A percentile compares a stretch with the other conserved stretches of the same genome.
phyloP scores from a whole-genome alignment of 2,329 filamentous ascomycete species.

The Ceratocystis papillata region DNA sequence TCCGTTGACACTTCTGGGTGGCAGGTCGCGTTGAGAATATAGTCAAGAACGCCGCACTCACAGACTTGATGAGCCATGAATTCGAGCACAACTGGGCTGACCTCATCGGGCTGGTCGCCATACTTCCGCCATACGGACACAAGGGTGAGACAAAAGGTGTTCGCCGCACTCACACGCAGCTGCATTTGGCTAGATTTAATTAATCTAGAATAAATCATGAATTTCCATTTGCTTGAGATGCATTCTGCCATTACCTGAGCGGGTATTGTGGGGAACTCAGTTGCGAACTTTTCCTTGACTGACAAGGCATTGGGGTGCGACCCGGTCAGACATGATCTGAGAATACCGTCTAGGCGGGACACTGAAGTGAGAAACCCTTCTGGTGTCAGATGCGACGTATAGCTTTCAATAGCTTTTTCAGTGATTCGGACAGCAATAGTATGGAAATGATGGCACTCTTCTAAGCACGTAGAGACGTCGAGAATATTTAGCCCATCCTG shows the following conservation, averaged over 20 bases:
- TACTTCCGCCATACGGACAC: constrained; percentile 53
- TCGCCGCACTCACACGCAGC: constrained; percentile 66
- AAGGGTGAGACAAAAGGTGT: constrained; percentile 60
- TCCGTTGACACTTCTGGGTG: constrained; percentile 81
- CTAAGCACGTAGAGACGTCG: not conserved
- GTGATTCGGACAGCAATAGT: not conserved
- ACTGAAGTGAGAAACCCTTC: constrained; percentile 6
- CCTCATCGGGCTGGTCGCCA: constrained; percentile 38
- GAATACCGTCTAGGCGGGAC: constrained; percentile 5
- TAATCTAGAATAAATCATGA: constrained; percentile 57
- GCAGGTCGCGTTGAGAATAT: constrained; percentile 80
- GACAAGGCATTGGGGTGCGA: not conserved
- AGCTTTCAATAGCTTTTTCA: constrained; percentile 11
- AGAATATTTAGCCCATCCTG: not conserved
- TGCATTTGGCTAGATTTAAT: constrained; percentile 85
- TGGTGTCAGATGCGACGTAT: not conserved
- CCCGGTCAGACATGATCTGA: constrained; percentile 12
- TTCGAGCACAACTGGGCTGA: constrained; percentile 42
- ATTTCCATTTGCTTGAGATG: constrained; percentile 55
- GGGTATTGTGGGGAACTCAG: constrained; percentile 32
- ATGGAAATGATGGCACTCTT: constrained; percentile 14
- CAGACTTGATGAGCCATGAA: constrained; percentile 61
- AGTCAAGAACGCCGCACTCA: constrained; percentile 62
- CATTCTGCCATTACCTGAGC: constrained; percentile 38
- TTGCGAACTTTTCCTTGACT: not conserved